Percentiles rank a stretch among this genome's conserved stretches.
phyloP scores from a whole-genome alignment of 768 basidiomycete species.

The Cubamyces lactineus region DNA sequence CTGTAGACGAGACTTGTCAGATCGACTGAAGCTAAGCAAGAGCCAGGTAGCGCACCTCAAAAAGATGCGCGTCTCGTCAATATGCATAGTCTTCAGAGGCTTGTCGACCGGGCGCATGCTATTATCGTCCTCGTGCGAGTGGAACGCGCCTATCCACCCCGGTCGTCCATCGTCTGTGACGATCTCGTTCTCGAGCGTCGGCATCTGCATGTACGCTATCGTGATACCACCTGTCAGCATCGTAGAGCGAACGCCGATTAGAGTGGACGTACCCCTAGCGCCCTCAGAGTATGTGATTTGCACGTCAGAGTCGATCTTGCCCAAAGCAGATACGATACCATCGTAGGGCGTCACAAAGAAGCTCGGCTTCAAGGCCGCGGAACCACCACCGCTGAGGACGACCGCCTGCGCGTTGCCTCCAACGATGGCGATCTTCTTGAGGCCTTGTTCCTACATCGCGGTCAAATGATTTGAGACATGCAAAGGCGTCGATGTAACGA shows the following conservation, averaged over 20 bases:
- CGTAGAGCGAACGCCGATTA: too few relatives aligned
- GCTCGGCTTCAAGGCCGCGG: slow-evolving; percentile 70
- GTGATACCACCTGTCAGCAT: background rate
- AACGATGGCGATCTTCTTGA: slow-evolving; percentile 76
- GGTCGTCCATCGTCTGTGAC: slow-evolving; percentile 58
- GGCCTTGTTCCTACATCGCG: slow-evolving; percentile 29
- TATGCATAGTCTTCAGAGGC: slow-evolving; percentile 35
- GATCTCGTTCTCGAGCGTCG: slow-evolving; percentile 70
- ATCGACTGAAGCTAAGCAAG: background rate
- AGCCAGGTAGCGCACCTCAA: slow-evolving; percentile 25
- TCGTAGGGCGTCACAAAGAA: slow-evolving; percentile 81
- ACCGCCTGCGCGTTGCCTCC: slow-evolving; percentile 71
- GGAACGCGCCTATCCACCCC: slow-evolving; percentile 71
- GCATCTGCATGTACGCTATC: slow-evolving; percentile 64
- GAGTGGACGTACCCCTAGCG: slow-evolving; percentile 53
- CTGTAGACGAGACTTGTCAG: background rate
- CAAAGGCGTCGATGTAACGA: background rate
- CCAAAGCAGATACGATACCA: slow-evolving; percentile 66
- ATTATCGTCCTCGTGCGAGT: slow-evolving; percentile 57
- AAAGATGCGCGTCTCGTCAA: slow-evolving; percentile 37
- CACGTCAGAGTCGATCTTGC: slow-evolving; percentile 42
- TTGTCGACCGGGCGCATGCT: slow-evolving; percentile 51
- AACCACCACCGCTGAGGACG: slow-evolving; percentile 71
- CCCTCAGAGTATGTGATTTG: slow-evolving; percentile 71
- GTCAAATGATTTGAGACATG: background rate